These are phyloP conservation scores for Aurantiochytrium sp. DNA, from an alignment of 108 stramenopile genomes.

Conservation along the genomic window DNA sequence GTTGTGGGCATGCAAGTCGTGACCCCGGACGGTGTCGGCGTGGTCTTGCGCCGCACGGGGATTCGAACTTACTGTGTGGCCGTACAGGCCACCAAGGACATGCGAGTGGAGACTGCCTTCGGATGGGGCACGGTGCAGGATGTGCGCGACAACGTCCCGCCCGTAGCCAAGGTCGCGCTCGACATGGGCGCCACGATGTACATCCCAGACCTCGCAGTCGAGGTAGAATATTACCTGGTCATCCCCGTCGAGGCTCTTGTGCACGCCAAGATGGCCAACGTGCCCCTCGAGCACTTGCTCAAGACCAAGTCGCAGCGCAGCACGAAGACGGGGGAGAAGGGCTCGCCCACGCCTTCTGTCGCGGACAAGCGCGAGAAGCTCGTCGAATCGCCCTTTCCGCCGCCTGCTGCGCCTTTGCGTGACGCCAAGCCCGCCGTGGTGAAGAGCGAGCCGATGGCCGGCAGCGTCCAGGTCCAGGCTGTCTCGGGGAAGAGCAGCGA, in stretches of 20 bases:
- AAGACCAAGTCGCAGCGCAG: not conserved
- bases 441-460: too few species aligned
- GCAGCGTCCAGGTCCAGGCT: too few species aligned
- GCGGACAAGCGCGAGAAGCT: too few species aligned
- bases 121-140: not conserved
- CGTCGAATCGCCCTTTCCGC: too few species aligned
- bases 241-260: not conserved
- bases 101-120: not conserved
- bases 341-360: too few species aligned
- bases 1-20: not conserved
- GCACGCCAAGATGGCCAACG: not conserved
- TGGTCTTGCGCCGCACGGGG: not conserved
- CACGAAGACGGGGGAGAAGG: not conserved
- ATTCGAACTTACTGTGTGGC: not conserved
- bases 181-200: not conserved
- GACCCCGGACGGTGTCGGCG: slow-evolving; percentile 2
- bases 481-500: too few species aligned
- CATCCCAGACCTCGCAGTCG: not conserved
- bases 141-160: not conserved
- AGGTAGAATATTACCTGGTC: not conserved
- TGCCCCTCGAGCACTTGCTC: not conserved
- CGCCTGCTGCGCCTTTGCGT: too few species aligned
- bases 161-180: not conserved
- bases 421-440: too few species aligned
- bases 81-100: not conserved